phyloP scores from a whole-genome alignment of 257 asterid species.

The Leptodermis oblonga region DNA sequence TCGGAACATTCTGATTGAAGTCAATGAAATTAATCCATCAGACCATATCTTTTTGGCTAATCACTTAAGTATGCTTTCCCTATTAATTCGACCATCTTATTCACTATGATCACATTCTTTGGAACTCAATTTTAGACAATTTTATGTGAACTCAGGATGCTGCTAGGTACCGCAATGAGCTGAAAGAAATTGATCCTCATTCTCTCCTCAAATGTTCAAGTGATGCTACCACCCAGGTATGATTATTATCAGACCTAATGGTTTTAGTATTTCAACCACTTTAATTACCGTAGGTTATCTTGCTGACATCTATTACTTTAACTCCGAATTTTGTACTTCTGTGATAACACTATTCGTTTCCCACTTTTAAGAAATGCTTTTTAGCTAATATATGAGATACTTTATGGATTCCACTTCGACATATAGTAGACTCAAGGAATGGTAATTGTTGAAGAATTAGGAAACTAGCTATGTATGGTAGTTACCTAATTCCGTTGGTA shows the following conservation, averaged over 20 bases:
- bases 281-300: background rate
- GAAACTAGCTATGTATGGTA: too few species aligned
- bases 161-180: constrained; percentile 50
- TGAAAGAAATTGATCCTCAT: constrained; percentile 58
- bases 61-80: background rate
- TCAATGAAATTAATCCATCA: background rate
- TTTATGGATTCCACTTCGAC: background rate
- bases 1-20: background rate
- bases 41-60: background rate
- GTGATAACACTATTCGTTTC: too few species aligned
- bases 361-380: background rate
- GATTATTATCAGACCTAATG: constrained; percentile 7
- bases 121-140: background rate
- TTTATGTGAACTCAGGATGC: constrained; percentile 51
- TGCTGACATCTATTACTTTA: background rate
- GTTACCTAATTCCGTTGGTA: too few species aligned
- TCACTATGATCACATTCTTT: constrained; percentile 6
- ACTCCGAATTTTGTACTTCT: background rate
- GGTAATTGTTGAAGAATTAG: too few species aligned
- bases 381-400: background rate
- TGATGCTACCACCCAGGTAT: constrained; percentile 78
- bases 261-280: background rate
- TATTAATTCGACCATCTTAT: background rate
- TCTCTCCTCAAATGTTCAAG: constrained; percentile 72
- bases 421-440: background rate